Evolutionary conservation across 2,329 filamentous ascomycete genomes (phyloP).

Genomic region (Beauveria sp.): DNA sequence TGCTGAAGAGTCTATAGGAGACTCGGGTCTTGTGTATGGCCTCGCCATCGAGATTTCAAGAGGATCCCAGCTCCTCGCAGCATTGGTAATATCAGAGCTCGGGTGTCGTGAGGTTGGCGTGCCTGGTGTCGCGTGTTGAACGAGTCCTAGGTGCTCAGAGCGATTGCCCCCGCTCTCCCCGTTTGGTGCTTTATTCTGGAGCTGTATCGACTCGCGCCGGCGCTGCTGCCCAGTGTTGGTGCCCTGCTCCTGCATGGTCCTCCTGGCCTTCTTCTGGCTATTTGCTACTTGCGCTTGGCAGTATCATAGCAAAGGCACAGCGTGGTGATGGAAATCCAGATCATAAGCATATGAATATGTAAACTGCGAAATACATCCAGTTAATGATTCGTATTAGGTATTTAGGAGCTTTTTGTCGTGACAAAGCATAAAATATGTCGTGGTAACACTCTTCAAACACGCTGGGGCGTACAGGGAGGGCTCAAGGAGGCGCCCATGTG

Average conservation of each 20-base stretch:
- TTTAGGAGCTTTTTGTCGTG: not conserved
- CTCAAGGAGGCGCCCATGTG: not conserved
- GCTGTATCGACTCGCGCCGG: slow-evolving; percentile 53
- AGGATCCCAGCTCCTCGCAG: not conserved
- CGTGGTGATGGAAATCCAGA: not conserved
- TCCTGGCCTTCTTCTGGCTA: not conserved
- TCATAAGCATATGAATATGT: not conserved
- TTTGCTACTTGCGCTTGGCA: not conserved
- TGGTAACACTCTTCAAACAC: slow-evolving; percentile 10
- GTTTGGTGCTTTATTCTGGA: slow-evolving; percentile 42
- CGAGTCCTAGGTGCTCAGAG: not conserved
- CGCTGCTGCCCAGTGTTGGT: slow-evolving; percentile 20
- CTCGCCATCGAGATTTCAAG: slow-evolving; percentile 23
- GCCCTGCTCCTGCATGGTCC: slow-evolving; percentile 24
- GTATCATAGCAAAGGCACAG: not conserved
- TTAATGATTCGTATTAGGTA: not conserved
- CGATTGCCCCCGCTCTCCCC: not conserved
- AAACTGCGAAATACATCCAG: not conserved
- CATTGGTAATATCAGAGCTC: not conserved
- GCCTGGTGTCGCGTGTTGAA: not conserved
- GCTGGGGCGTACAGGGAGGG: not conserved
- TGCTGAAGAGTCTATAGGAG: slow-evolving; percentile 45
- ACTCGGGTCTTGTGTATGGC: slow-evolving; percentile 27
- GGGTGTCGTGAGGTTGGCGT: not conserved
- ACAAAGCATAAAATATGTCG: not conserved